Percentiles rank a stretch among this genome's conserved stretches.
phyloP scores from a whole-genome alignment of 805 yeast species.

The Pichia exigua region DNA sequence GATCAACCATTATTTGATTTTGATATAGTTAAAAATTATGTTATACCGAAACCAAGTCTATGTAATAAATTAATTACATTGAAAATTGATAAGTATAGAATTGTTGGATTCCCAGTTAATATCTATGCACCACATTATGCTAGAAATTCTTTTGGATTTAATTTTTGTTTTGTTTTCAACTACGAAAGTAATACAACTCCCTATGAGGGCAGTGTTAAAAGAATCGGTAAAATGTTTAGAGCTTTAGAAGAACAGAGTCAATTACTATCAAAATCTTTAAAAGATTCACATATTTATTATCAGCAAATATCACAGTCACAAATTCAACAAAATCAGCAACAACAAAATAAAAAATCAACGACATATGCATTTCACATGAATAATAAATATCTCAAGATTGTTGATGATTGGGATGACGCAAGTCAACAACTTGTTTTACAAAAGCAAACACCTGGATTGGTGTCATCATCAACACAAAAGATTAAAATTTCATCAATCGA shows the following conservation, averaged over 20 bases:
- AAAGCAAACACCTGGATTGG: constrained; percentile 15
- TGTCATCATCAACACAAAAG: constrained; percentile 15
- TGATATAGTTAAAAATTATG: constrained; percentile 78
- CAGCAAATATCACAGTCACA: constrained; percentile 14
- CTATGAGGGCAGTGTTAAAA: constrained; percentile 74
- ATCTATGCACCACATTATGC: constrained; percentile 69
- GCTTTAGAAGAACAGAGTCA: constrained; percentile 87
- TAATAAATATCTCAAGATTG: constrained; percentile 25
- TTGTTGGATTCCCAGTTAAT: constrained; percentile 85
- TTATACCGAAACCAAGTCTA: constrained; percentile 87
- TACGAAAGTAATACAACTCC: constrained; percentile 76
- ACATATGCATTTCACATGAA: constrained; percentile 4
- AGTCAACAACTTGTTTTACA: constrained; percentile 20
- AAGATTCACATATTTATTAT: constrained; percentile 37
- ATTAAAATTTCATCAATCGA: constrained; percentile 45
- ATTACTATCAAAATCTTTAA: constrained; percentile 51
- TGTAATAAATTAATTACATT: constrained; percentile 77
- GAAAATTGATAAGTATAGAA: constrained; percentile 58
- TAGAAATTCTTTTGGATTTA: constrained; percentile 87
- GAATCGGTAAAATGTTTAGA: constrained; percentile 82
- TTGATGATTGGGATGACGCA: constrained; percentile 24
- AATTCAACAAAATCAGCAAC: constrained; percentile 2
- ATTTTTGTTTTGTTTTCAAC: constrained; percentile 85
- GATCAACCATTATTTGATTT: constrained; percentile 56
- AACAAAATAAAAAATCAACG: not conserved